Percentiles rank a stretch among this genome's conserved stretches.
Conservation (phyloP, 1,139 yeast species). For the Hyphopichia wangnamkhiaoensis region DNA sequence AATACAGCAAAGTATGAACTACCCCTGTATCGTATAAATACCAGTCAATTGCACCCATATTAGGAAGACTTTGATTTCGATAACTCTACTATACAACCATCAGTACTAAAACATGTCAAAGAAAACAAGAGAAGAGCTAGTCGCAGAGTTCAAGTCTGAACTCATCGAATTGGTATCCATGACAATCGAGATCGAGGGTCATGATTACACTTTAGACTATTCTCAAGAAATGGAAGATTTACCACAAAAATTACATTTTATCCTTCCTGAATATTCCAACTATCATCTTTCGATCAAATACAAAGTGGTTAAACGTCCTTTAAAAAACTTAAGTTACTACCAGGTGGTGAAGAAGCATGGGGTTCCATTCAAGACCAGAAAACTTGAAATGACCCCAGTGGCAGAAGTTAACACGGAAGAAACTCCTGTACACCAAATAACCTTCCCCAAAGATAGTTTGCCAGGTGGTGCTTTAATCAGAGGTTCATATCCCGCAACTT, state of each 20-base stretch:
- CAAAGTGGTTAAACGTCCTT: constrained; percentile 24
- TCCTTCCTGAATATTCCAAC: constrained; percentile 33
- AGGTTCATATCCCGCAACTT: constrained; percentile 32
- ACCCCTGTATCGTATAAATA: not conserved
- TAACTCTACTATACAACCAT: not conserved
- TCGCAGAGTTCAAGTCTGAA: constrained; percentile 25
- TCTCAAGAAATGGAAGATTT: constrained; percentile 27
- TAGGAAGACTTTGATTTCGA: no score
- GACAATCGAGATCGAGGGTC: constrained; percentile 30
- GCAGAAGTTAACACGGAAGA: constrained; percentile 19
- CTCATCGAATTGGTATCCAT: constrained; percentile 25
- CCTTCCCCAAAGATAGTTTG: constrained; percentile 31
- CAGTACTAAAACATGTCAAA: not conserved
- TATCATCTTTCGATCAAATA: constrained; percentile 32
- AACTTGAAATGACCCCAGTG: constrained; percentile 21
- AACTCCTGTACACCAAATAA: constrained; percentile 18
- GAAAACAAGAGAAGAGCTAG: constrained; percentile 15
- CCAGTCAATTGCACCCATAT: not conserved
- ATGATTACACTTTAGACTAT: constrained; percentile 23
- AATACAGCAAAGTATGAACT: no score
- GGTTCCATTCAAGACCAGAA: constrained; percentile 28
- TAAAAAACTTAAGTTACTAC: constrained; percentile 28
- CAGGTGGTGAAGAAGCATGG: constrained; percentile 36
- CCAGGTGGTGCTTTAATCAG: constrained; percentile 38
- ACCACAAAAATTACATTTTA: constrained; percentile 30